Percentiles rank a stretch among this genome's conserved stretches.
Evolutionary conservation across 2,329 filamentous ascomycete genomes (phyloP).

Genomic region (Zymoseptoria tritici): DNA sequence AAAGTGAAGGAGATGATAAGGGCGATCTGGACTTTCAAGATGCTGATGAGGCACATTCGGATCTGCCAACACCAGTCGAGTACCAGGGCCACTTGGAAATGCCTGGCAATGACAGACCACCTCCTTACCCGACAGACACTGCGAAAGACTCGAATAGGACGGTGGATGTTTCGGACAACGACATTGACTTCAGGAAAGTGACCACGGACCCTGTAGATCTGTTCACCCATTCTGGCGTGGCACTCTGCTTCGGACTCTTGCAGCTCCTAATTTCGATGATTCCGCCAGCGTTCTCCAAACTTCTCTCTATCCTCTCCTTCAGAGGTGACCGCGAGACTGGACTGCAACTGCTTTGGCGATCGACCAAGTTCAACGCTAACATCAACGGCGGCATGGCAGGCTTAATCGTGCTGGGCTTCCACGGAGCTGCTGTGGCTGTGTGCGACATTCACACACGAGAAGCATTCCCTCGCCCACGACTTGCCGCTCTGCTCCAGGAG

Average conservation of each 20-base stretch:
- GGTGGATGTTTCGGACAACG: slow-evolving; percentile 30
- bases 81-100: slow-evolving; percentile 42
- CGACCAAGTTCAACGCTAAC: slow-evolving; percentile 68
- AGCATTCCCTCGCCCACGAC: slow-evolving; percentile 61
- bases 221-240: slow-evolving; percentile 83
- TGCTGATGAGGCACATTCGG: slow-evolving; percentile 44
- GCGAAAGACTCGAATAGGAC: slow-evolving; percentile 58
- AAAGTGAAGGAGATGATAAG: slow-evolving; percentile 22
- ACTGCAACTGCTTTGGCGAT: slow-evolving; percentile 81
- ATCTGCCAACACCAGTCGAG: slow-evolving; percentile 39
- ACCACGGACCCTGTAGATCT: slow-evolving; percentile 65
- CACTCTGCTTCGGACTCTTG: slow-evolving; percentile 82
- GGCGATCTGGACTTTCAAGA: slow-evolving; percentile 51
- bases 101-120: slow-evolving; percentile 19
- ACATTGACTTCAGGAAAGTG: slow-evolving; percentile 57
- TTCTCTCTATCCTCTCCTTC: slow-evolving; percentile 86
- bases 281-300: slow-evolving; percentile 78
- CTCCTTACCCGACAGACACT: not conserved
- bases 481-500: slow-evolving; percentile 57
- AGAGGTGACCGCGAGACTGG: slow-evolving; percentile 78
- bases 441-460: slow-evolving; percentile 75
- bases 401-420: slow-evolving; percentile 73
- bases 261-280: slow-evolving; percentile 86
- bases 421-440: slow-evolving; percentile 77
- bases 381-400: slow-evolving; percentile 88